Percentiles rank a stretch among this genome's conserved stretches.
phyloP scores from a whole-genome alignment of 495 filamentous ascomycete species.

The Elaphomyces granulatus region DNA sequence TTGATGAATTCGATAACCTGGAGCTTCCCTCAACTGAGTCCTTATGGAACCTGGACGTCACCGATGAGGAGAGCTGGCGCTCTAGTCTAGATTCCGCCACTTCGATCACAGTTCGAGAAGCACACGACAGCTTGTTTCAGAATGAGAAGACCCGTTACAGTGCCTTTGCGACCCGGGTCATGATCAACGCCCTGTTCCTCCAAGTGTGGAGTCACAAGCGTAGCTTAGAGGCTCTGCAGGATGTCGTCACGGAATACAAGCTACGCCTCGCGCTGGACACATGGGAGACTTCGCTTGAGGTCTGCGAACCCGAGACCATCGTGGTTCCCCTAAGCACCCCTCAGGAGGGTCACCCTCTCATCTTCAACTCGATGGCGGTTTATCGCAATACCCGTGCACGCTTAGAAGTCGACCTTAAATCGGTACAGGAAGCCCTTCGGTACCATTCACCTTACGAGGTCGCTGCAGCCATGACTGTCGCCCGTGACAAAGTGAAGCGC shows the following conservation, averaged over 20 bases:
- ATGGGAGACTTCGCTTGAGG: constrained; percentile 90
- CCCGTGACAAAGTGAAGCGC: constrained; percentile 81
- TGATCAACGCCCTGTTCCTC: constrained; percentile 98
- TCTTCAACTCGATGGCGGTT: constrained; percentile 98
- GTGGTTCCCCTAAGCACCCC: constrained; percentile 84
- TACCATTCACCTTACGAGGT: constrained; percentile 97
- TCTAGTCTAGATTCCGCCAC: constrained; percentile 57
- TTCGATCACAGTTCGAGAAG: constrained; percentile 74
- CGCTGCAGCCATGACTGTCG: constrained; percentile 87
- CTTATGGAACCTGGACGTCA: constrained; percentile 75
- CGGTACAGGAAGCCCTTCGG: constrained; percentile 87
- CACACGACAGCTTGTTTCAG: constrained; percentile 88
- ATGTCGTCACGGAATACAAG: constrained; percentile 97
- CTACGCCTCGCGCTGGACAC: constrained; percentile 89
- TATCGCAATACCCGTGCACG: constrained; percentile 89
- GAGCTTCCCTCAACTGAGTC: constrained; percentile 88
- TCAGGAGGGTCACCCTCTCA: constrained; percentile 92
- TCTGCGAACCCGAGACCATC: constrained; percentile 86
- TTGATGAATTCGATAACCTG: constrained; percentile 92
- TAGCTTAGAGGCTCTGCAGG: constrained; percentile 86
- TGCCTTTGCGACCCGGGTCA: constrained; percentile 91
- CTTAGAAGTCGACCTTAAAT: constrained; percentile 87
- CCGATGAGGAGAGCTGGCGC: constrained; percentile 71
- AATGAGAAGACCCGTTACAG: constrained; percentile 86
- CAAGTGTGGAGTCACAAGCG: constrained; percentile 99